These are phyloP conservation scores for Sclerotinia nivalis DNA, from an alignment of 2,329 filamentous ascomycete genomes.

Conservation along the genomic window DNA sequence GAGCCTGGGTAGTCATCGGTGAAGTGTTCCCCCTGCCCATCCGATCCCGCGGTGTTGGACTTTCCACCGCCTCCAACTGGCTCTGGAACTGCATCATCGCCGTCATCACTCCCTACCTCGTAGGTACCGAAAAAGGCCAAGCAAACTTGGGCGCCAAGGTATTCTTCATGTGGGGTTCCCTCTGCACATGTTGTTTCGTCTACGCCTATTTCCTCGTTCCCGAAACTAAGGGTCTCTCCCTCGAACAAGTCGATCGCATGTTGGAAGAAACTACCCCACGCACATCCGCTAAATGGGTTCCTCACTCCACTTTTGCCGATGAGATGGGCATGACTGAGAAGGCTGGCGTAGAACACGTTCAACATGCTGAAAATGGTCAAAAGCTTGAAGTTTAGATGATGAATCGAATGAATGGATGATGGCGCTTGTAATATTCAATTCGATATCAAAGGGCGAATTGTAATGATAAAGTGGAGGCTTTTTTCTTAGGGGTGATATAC, in stretches of 20 bases:
- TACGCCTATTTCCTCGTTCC: conserved; percentile 64
- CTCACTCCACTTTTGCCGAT: conserved; percentile 36
- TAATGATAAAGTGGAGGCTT: conserved; percentile 1
- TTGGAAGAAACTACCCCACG: conserved; percentile 52
- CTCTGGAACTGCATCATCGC: conserved; percentile 76
- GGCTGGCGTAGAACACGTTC: conserved; percentile 6
- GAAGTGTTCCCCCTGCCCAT: conserved; percentile 91
- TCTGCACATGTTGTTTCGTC: conserved; percentile 55
- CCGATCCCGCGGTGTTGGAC: conserved; percentile 80
- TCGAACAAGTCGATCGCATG: conserved; percentile 72
- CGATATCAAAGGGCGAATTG: background rate
- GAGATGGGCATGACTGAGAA: conserved; percentile 30
- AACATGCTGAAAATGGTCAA: background rate
- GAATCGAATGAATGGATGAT: too few species aligned
- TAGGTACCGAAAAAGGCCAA: conserved; percentile 56
- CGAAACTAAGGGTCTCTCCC: conserved; percentile 72
- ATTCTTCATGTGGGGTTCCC: conserved; percentile 62
- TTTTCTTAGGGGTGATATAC: background rate
- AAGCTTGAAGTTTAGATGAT: background rate
- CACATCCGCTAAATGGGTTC: conserved; percentile 38
- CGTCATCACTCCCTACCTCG: conserved; percentile 74
- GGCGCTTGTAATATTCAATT: background rate
- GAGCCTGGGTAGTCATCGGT: conserved; percentile 77
- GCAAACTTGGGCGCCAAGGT: conserved; percentile 37
- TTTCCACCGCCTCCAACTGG: conserved; percentile 90